Evolutionary conservation across 2,329 filamentous ascomycete genomes (phyloP), one percentile per base, ranked within the genome.

Genomic region (Diaporthe amygdali): DNA sequence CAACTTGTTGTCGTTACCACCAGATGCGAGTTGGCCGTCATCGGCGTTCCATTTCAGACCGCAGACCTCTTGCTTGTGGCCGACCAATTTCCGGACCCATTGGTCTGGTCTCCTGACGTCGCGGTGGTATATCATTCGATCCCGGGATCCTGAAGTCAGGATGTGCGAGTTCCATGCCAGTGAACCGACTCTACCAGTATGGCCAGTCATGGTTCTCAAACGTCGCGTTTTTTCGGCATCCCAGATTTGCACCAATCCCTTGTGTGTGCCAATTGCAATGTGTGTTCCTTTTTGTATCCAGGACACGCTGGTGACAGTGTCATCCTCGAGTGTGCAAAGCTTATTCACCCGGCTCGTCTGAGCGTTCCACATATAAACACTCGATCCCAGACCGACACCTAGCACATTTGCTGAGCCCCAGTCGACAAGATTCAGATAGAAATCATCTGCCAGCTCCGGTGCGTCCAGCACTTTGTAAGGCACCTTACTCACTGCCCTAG

Each of bases 221-320:
- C 96, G 90, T 72, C 96, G 90, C 74, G 93, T 91, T 79, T 93
- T 92, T 78, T 97, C 93, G 1, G 96, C 96, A 82, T 99, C 96
- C 94, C 96, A 99, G 55, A 99, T 98, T 79, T 98, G 95, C 3
- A 99, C 95, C 44, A 97, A 87, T 7, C 96, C 96, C 83, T 97
- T 97, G 55, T 94, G 93, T 2, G 96, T 99, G 52, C 96, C 96
- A 76, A 99, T 97, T 4, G 96, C 94, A 69, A 99, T 89, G 82
- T 99, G 96, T 0, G 96, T 97, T 46, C 96, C 96, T 84, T 96
- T 92, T 82, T 99, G 96, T 76, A 99, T 99, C 96, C 96, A 99
- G 70, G 93, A 97, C 14, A 99, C 96, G 76, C 95, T 98, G 3
- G 96, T 99, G 1, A 99, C 96, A 0, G 92, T 95, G 79, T 99